phyloP scores from a whole-genome alignment of 2,329 filamentous ascomycete genomes.

The Conoideocrella luteorostrata region DNA sequence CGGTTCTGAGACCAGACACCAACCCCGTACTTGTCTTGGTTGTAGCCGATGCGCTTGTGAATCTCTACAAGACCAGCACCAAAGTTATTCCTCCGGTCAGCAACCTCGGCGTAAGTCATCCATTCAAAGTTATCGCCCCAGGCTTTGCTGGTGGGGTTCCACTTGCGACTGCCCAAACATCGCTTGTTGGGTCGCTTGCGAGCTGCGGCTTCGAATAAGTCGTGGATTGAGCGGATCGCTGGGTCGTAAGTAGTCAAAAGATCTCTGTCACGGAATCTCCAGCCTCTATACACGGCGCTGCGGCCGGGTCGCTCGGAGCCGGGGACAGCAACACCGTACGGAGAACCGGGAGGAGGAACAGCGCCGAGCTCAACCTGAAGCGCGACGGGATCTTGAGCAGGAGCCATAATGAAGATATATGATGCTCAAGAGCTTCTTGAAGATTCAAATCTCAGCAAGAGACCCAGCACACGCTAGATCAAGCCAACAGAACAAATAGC shows the following conservation, averaged over 20 bases:
- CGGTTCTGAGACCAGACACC: slow-evolving; percentile 85
- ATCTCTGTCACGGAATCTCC: slow-evolving; percentile 64
- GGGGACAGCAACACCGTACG: slow-evolving; percentile 72
- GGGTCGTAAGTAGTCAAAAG: slow-evolving; percentile 69
- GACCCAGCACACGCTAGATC: neutral
- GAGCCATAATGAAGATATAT: slow-evolving; percentile 22
- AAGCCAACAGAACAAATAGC: neutral
- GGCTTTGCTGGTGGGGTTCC: slow-evolving; percentile 65
- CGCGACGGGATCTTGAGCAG: slow-evolving; percentile 27
- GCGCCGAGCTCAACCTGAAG: slow-evolving; percentile 47
- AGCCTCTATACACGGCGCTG: slow-evolving; percentile 75
- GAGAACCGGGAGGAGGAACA: slow-evolving; percentile 65
- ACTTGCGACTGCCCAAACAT: slow-evolving; percentile 76
- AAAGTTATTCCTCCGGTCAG: slow-evolving; percentile 72
- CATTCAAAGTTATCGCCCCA: slow-evolving; percentile 73
- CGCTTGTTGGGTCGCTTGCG: slow-evolving; percentile 57
- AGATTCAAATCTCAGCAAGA: slow-evolving; percentile 2
- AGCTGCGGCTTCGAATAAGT: slow-evolving; percentile 68
- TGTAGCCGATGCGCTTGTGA: slow-evolving; percentile 64
- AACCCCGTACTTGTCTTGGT: slow-evolving; percentile 59
- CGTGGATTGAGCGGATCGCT: slow-evolving; percentile 64
- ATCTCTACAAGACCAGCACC: slow-evolving; percentile 81
- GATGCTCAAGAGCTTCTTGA: slow-evolving; percentile 3
- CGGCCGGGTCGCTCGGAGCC: slow-evolving; percentile 68
- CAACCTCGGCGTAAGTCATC: slow-evolving; percentile 76